Evolutionary conservation across 1,284 basidiomycete genomes (phyloP), one percentile per base, ranked within the genome.

Genomic region (Tylopilus orsonianus): DNA sequence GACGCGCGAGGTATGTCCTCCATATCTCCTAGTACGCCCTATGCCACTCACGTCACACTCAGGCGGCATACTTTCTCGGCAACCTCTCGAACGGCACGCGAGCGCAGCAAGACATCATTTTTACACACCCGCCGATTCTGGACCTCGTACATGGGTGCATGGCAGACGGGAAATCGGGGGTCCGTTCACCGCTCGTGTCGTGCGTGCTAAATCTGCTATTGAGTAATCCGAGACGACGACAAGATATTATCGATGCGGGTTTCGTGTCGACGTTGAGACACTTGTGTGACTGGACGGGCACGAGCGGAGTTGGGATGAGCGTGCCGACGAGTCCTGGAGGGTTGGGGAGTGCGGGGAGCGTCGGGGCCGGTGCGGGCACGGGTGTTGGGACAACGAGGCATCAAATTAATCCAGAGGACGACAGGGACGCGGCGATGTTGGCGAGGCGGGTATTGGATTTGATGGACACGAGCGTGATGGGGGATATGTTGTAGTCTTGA

Each of bases 61-160:
- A 86, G 77, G 78, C 81, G 0, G 74, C 81, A 0, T 78, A 72
- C 56, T 67, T 79, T 3, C 71, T 87, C 0, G 81, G 79, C 0
- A 87, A 89, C 62, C 69, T 90, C 18, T 72, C 80, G 19, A 88
- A 88, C 59, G 80, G 80, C 22, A 62, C 68, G 2, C 59, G 70
- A 0, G 61, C 69, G 18, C 73, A 77, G 37, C 79, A 80, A 48
- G 67, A 69, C 40, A 62, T 68, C 23, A 77, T 88, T 26, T 68
- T 84, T 18, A 59, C 68, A 0, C 71, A 81, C 52, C 67, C 75
- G 0, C 68, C 69, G 2, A 69, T 89, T 8, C 74, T 88, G 2
- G 56, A 62, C 12, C 71, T 77, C 2, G 68, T 87, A 0, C 77
- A 77, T n/a, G 54, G 62, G 6, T 80, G 79, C 40, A 73, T 89